Evolutionary conservation across 352 stramenopile species (phyloP), one percentile per base, ranked within the genome.

Genomic region (Pythium aquatile): DNA sequence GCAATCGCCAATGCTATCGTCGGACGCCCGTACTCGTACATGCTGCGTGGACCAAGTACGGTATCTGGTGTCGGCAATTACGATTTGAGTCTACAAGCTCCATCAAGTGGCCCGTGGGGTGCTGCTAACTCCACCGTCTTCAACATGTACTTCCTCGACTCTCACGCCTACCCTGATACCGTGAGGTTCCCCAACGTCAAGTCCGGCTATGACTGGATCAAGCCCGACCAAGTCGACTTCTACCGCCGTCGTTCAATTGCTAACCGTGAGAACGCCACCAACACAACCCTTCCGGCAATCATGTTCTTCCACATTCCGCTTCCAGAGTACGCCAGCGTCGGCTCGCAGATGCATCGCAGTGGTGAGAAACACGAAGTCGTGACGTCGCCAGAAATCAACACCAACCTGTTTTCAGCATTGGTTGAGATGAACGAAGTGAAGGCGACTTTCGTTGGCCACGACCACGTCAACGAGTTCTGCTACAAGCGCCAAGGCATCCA

Each of bases 281-380:
- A 13, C 58, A 72, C 55, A 63, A 47, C 67, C 3, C 37, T 79
- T 11, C 74, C 76, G 20, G 76, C 78, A 5, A 61, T 87, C 58
- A 85, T 89, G 78, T 89, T 87, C 68, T 84, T 86, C 69, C 78
- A 89, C 64, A 89, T 85, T 58, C 80, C 80, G 37, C 47, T 89
- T 10, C 72, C 71, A 16, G 76, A 87, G 57, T 89, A 81, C 46
- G 48, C 65, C 10, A 68, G 68, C 20, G 73, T 67, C 29, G 35
- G 33, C 26, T 52, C 20, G 35, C 48, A 17, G 33, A 61, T 20
- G 51, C 28, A 30, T 5, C 73, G 69, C 46, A 73, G 64, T 7
- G 77, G 79, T 1, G 66, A 75, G 33, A 66, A 81, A 48, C 65
- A 81, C 37, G 74, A 89, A 62, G 58, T 28, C 10, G 70, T 87